Conservation (phyloP, 2,329 filamentous ascomycete species). For the Fusarium citri region DNA sequence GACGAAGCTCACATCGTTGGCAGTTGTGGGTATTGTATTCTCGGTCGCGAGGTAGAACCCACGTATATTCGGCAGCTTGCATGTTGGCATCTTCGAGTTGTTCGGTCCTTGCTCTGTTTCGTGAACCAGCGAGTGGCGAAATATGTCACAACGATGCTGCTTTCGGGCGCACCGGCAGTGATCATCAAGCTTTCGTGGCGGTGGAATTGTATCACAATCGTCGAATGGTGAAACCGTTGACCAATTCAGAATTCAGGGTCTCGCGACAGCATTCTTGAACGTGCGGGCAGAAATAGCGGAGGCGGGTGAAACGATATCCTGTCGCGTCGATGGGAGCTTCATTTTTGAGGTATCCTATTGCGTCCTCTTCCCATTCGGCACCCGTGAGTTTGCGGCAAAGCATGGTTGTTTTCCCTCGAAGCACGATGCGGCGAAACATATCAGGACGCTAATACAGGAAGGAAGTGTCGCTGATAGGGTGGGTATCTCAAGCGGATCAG, state of each 20-base stretch:
- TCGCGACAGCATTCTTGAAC: too few relatives aligned
- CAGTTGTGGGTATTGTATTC: background rate
- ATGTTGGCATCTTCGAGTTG: accelerated
- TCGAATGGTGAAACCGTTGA: too few relatives aligned
- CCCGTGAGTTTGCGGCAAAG: background rate
- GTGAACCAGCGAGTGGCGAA: too few relatives aligned
- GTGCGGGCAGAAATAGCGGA: too few relatives aligned
- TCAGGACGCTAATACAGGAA: accelerated
- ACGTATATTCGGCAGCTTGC: background rate
- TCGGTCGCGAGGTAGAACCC: accelerated
- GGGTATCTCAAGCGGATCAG: background rate
- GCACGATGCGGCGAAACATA: accelerated
- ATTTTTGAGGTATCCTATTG: background rate
- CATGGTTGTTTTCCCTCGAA: too few relatives aligned
- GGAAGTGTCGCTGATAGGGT: background rate
- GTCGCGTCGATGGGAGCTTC: background rate
- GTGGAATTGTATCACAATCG: too few relatives aligned
- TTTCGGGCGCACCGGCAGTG: too few relatives aligned
- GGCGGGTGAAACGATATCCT: background rate
- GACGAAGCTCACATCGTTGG: background rate
- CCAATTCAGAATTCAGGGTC: too few relatives aligned
- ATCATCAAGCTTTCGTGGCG: too few relatives aligned
- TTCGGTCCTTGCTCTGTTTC: accelerated
- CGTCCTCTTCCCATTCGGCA: background rate
- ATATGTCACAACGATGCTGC: too few relatives aligned